Base-by-base conservation (phyloP, 768 basidiomycete species). In the Kwoniella bestiolae region DNA sequence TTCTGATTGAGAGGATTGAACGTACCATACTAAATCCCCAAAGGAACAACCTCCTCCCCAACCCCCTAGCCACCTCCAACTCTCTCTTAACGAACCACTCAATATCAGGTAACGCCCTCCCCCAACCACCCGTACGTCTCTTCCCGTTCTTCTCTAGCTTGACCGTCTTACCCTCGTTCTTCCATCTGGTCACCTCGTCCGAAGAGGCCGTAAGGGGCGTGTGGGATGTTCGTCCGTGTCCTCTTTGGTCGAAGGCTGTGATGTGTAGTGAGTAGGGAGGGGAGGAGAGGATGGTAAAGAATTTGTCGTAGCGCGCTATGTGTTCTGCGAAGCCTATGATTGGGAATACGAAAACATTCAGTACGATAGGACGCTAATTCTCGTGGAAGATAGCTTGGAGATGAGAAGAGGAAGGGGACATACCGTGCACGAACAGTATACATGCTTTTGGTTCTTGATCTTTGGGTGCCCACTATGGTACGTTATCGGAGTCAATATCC, bases 11-110 rank as follows among this genome's bases (percentile, higher is more conserved):
- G 18, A 41, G 38, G 18, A 41, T 11, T 41, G 38, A 18, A 65
- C 72, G 38, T 45, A 76, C 77, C 77, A 78, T 78, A 55, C 74
- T 76, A 60, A 72, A 72, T 23, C 77, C 77, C 60, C 69, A 65
- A 23, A 78, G 55, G 68, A 78, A 78, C 23, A 78, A 56, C 60
- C 69, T 74, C 63, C 70, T 74, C 16, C 52, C 51, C 34, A 49
- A 25, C 6, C n/a, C 34, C n/a, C 45, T 65, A 14, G 73, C 73
- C 16, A 31, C 21, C 18, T 66, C 65, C 25, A 52, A 60, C 44
- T 72, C 72, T 4, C 71, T 26, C 55, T 65, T 66, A 1, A 78
- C 74, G 41, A 76, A 78, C 61, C 66, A 78, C 44, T 76, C 74
- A 60, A 76, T 76, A 71, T 78, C 77, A 45, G 70, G 67, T 21